Evolutionary conservation across 106 monocot species (phyloP), one percentile per base, ranked within the genome.

Genomic region (Allium sativum): DNA sequence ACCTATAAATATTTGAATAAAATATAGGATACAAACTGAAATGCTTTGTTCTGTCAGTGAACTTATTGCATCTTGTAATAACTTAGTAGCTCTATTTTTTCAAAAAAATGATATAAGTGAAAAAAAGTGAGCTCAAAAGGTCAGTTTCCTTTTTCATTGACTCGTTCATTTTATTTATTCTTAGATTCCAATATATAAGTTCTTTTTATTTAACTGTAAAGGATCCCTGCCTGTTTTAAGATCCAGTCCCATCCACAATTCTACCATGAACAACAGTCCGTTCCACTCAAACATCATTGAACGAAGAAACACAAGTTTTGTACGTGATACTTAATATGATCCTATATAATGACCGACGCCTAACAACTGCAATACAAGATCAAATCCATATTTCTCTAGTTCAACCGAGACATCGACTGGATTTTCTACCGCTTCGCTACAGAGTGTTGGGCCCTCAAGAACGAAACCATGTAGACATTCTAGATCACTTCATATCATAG

Each of bases 401-500:
- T 42, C 65, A 58, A 53, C 72, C 42, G 61, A 66, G 46, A 46
- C 56, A 1, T 4, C 65, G 11, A 18, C 46, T 20, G 51, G 64
- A 6, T 61, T 16, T 13, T 59, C 31, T 19, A 10, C 68, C 11
- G 46, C 58, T 12, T 57, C 42, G 41, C 45, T 67, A 48, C 72
- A 66, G 45, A 66, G 65, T 16, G 21, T 19, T 6, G 20, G 72
- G 13, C 68, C 18, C 9, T 47, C 52, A 45, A 68, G 57, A 53
- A 41, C 53, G 40, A 72, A 53, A 45, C 12, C 73, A 13, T 56
- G 55, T 0, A 67, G 76, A 55, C 55, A 54, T 64, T 43, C 67
- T 12, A 73, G 82, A 46, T 71, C 67, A 44, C 52, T 53, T 10
- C 61, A 72, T 46, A 71, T 64, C 22, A 22, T 51, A 42, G 69